Evolutionary conservation across 176 grass and related monocot species (phyloP).

Genomic region (Paspalum vaginatum): DNA sequence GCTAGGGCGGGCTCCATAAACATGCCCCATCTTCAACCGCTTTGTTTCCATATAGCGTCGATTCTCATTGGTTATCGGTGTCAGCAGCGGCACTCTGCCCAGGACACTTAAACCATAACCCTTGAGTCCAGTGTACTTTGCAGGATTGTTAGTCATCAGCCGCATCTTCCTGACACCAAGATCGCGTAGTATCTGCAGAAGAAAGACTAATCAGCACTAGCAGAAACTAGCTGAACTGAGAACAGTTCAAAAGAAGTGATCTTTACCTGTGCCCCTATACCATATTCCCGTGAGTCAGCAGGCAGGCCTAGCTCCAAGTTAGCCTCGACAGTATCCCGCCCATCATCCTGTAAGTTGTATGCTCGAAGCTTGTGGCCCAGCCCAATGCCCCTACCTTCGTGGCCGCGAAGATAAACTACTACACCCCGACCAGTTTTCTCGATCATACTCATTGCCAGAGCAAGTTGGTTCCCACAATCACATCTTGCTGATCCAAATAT

Average conservation of each 20-base stretch:
- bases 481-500: constrained; percentile 93
- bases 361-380: constrained; percentile 94
- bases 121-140: constrained; percentile 81
- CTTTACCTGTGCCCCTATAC: constrained; percentile 84
- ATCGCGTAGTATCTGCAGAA: constrained; percentile 76
- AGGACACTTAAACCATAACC: constrained; percentile 87
- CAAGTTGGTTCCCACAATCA: constrained; percentile 84
- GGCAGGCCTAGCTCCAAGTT: constrained; percentile 94
- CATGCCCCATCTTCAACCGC: constrained; percentile 80
- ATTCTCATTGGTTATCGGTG: constrained; percentile 94
- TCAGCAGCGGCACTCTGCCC: constrained; percentile 78
- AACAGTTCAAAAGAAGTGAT: constrained; percentile 1
- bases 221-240: background rate
- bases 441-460: constrained; percentile 80
- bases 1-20: constrained; percentile 59
- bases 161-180: constrained; percentile 87
- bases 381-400: constrained; percentile 92
- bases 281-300: constrained; percentile 86
- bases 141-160: constrained; percentile 93
- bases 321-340: constrained; percentile 90
- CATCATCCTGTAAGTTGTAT: constrained; percentile 87
- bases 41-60: constrained; percentile 84
- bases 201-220: constrained; percentile 13
- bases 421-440: constrained; percentile 89
- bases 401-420: constrained; percentile 86